Evolutionary conservation across 1,284 basidiomycete species (phyloP).

Genomic region (Ustilago nuda): DNA sequence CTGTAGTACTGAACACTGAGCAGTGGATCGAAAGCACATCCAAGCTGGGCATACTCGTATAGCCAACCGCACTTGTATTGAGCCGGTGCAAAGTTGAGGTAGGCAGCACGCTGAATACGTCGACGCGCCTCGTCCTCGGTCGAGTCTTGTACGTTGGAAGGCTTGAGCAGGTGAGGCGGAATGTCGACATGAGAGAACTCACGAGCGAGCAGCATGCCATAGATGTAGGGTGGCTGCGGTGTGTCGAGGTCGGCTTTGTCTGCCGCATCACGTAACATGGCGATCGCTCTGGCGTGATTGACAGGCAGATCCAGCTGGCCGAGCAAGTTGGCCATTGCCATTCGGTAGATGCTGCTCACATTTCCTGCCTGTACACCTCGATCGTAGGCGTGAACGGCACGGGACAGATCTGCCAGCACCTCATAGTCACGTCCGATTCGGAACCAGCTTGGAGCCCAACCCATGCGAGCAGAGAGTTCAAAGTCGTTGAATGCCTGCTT

Average conservation of each 20-base stretch:
- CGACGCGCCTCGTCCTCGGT: slow-evolving; percentile 52
- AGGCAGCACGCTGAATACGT: slow-evolving; percentile 82
- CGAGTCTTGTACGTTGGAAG: slow-evolving; percentile 61
- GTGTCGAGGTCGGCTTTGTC: slow-evolving; percentile 79
- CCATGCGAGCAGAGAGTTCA: slow-evolving; percentile 67
- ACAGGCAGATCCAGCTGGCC: slow-evolving; percentile 81
- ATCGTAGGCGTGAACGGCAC: slow-evolving; percentile 85
- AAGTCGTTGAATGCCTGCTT: slow-evolving; percentile 88
- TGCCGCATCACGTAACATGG: slow-evolving; percentile 82
- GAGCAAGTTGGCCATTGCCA: slow-evolving; percentile 86
- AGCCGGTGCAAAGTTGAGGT: slow-evolving; percentile 85
- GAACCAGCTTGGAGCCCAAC: slow-evolving; percentile 77
- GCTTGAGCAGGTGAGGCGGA: slow-evolving; percentile 43
- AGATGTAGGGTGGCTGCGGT: slow-evolving; percentile 85
- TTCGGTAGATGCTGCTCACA: slow-evolving; percentile 78
- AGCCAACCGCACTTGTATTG: slow-evolving; percentile 89
- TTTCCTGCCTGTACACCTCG: slow-evolving; percentile 79
- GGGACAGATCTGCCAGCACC: slow-evolving; percentile 78
- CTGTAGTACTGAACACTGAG: slow-evolving; percentile 92
- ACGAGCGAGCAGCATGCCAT: slow-evolving; percentile 82
- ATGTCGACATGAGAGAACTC: slow-evolving; percentile 68
- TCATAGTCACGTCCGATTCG: slow-evolving; percentile 90
- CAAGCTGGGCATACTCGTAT: slow-evolving; percentile 88
- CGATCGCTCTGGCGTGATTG: slow-evolving; percentile 76
- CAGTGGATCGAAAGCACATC: slow-evolving; percentile 87